Percentiles rank a stretch among this genome's conserved stretches.
phyloP scores from a whole-genome alignment of 192 early-diverging fungal species.

The Entomortierella beljakovae region DNA sequence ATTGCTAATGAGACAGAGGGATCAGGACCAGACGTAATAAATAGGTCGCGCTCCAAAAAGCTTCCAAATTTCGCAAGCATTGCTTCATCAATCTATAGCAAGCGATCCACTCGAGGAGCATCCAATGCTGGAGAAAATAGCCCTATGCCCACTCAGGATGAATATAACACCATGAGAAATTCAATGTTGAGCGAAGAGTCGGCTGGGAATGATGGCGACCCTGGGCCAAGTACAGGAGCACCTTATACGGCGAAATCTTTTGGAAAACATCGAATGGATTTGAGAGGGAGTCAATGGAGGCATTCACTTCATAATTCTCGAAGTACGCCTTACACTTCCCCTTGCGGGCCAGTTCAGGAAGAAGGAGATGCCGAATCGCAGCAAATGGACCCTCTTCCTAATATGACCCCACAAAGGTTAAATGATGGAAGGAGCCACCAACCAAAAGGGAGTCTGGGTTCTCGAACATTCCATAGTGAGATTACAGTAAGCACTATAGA shows the following conservation, averaged over 20 bases:
- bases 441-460: neutral
- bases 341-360: slow-evolving; percentile 6
- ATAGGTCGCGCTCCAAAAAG: neutral
- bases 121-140: neutral
- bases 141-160: neutral
- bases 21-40: neutral
- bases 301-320: slow-evolving; percentile 25
- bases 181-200: neutral
- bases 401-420: neutral
- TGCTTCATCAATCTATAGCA: slow-evolving; percentile 21
- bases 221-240: neutral
- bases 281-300: slow-evolving; percentile 23
- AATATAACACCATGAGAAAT: neutral
- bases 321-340: slow-evolving; percentile 3
- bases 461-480: slow-evolving; percentile 1
- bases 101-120: slow-evolving; percentile 4
- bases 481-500: slow-evolving; percentile 1
- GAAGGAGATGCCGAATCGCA: slow-evolving; percentile 1
- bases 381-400: neutral
- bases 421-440: neutral
- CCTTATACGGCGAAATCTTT: neutral
- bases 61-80: slow-evolving; percentile 13
- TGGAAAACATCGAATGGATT: slow-evolving; percentile 20
- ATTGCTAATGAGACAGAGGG: neutral
- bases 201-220: neutral